Evolutionary conservation across 2,329 filamentous ascomycete genomes (phyloP).

Genomic region (Claviceps maximensis): DNA sequence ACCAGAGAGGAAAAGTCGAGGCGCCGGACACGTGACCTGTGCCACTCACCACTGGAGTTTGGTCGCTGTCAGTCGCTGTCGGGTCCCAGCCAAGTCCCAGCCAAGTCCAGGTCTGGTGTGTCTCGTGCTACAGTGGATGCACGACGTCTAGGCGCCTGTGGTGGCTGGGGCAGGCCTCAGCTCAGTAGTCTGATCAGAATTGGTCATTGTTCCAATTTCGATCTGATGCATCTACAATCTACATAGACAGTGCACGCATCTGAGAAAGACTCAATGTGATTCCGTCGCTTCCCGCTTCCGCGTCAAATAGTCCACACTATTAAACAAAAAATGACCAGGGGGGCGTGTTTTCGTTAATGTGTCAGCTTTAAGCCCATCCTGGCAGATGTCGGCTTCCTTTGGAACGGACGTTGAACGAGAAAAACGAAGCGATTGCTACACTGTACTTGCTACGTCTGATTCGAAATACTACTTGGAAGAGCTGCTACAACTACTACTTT

Average conservation of each 20-base stretch:
- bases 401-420: not conserved
- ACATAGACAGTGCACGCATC: no score
- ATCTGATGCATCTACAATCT: no score
- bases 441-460: not conserved
- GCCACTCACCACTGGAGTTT: not conserved
- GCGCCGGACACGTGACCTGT: slow-evolving; percentile 14
- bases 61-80: no score
- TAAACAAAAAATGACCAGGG: no score
- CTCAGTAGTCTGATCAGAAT: no score
- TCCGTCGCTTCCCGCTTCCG: no score
- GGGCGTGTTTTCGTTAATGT: not conserved
- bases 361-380: no score
- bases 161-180: not conserved
- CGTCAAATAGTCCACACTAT: no score
- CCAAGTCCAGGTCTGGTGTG: no score
- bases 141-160: not conserved
- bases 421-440: slow-evolving; percentile 11
- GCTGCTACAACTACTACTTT: not conserved
- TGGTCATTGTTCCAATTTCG: no score
- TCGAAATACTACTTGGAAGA: not conserved
- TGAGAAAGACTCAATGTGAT: no score
- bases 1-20: slow-evolving; percentile 17
- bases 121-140: not conserved
- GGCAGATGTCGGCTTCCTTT: not conserved
- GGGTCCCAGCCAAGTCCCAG: no score